Percentiles rank a stretch among this genome's conserved stretches.
These are phyloP conservation scores for Begonia masoniana DNA, from an alignment of 306 rosid species.

Conservation along the genomic window DNA sequence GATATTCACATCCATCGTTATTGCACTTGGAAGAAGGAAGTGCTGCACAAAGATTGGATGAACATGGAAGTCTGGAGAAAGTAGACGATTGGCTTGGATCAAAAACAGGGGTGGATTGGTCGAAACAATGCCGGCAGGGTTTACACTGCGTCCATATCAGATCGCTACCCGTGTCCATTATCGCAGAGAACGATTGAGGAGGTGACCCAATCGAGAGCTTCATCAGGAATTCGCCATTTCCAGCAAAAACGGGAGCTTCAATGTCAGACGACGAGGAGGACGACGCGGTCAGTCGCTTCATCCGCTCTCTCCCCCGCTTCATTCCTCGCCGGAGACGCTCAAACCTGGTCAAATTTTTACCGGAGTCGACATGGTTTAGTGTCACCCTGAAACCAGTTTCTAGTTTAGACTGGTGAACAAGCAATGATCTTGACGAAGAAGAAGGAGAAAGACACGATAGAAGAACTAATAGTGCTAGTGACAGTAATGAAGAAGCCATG, in stretches of 20 bases:
- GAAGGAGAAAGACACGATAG: neutral
- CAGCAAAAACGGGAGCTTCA: conserved; percentile 37
- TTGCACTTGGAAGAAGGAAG: conserved; percentile 43
- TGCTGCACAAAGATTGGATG: conserved; percentile 29
- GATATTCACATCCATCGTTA: conserved; percentile 40
- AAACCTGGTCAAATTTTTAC: conserved; percentile 50
- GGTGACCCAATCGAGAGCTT: conserved; percentile 62
- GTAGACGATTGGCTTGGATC: conserved; percentile 52
- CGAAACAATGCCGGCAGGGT: conserved; percentile 58
- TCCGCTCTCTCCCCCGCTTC: conserved; percentile 33
- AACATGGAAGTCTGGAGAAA: conserved; percentile 43
- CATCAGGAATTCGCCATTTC: conserved; percentile 68
- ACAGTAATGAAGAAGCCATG: neutral
- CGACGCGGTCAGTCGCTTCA: conserved; percentile 41
- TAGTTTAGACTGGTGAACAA: neutral
- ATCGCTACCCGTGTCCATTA: conserved; percentile 86
- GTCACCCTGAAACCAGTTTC: conserved; percentile 29
- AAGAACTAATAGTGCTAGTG: neutral
- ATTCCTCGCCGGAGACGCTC: conserved; percentile 53
- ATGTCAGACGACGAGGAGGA: conserved; percentile 10
- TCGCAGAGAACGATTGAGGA: conserved; percentile 40
- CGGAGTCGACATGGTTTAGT: conserved; percentile 55
- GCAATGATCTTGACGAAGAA: neutral
- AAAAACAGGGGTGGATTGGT: conserved; percentile 60
- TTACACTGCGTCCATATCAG: conserved; percentile 82